Evolutionary conservation across 306 rosid genomes (phyloP), one percentile per base, ranked within the genome.

Genomic region (Rubus idaeus): DNA sequence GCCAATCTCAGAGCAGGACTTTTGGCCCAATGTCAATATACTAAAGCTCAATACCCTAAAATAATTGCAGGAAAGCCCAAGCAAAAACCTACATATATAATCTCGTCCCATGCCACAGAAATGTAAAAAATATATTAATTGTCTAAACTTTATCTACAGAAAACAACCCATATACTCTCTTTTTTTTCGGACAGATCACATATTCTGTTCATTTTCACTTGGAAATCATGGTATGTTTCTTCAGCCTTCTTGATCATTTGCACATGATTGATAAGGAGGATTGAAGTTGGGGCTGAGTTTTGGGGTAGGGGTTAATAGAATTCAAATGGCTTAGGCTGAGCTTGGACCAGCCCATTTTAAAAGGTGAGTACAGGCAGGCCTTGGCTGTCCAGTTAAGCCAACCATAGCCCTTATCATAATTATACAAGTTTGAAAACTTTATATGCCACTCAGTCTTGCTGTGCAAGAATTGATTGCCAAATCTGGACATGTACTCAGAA

Each of bases 381-480:
- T 50, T 14, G 4, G 16, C 55, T 12, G 17, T 50, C 55, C 55
- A 50, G 55, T 12, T 50, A 20, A 55, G 13, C 21, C 58, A 52
- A 52, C 57, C 0, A 52, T 51, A 51, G 67, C 18, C 42, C 42
- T 61, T 12, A 60, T 60, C 66, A 60, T 12, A 61, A 8, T 30
- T 6, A 35, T 37, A 30, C 8, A 35, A 13, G 57, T 47, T 58
- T 57, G 21, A 17, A 1, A 45, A 46, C 45, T 68, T 37, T 40
- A 30, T 30, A 11, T 26, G 30, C 14, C 13, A 9, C 8, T 10
- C 63, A 41, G 51, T 50, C 30, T 66, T 45, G 8, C 30, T 64
- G 64, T 69, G 58, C 44, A 64, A 49, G 41, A 45, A 53, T 41
- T 70, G 68, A 63, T n/a, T 44, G 58, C 23, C 70, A 8, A 75